Evolutionary conservation across 148 eudicot genomes (phyloP), one percentile per base, ranked within the genome.

Genomic region (Persicaria maculosa): DNA sequence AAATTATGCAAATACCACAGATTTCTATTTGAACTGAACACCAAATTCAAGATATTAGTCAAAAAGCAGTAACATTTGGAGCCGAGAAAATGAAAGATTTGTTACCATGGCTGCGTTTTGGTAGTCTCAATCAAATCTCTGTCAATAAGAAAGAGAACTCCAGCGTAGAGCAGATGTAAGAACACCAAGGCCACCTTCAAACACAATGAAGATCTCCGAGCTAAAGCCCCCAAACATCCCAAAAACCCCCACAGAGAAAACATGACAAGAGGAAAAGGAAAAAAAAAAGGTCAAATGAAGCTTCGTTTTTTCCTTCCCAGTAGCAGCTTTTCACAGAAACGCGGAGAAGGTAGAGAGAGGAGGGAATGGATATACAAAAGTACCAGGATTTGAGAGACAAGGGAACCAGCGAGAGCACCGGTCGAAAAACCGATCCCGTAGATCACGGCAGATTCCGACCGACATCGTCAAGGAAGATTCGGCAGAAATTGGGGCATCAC

Each of bases 381-480:
- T n/a, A 93, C 98, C 98, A 12, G 97, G 92, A 85, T 93, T 96
- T 78, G 91, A 83, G 76, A 93, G 89, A 72, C 93, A 89, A 52
- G 98, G 97, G 79, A 89, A 83, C 54, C 50, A 64, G 50, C 64
- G 77, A 69, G 74, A 75, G 81, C 85, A 88, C 40, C 83, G 85
- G 72, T 87, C 84, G 31, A 67, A 77, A 40, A 72, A 19, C 44
- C 76, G 81, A 76, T 83, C 83, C 53, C 80, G 74, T 6, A 71
- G 22, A 5, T 74, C 52, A 5, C 74, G 84, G 74, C 74, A 72
- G 44, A 72, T 6, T 4, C 81, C 52, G 44, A 48, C 72, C 59
- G 65, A 74, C 86, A 76, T 80, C 58, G 11, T 77, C 61, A 72
- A 62, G n/a, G 61, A 55, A 55, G 22, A n/a, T 4, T 55, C 8